Base-by-base conservation (phyloP, 208 protist species). In the Crithidia expoeki region DNA sequence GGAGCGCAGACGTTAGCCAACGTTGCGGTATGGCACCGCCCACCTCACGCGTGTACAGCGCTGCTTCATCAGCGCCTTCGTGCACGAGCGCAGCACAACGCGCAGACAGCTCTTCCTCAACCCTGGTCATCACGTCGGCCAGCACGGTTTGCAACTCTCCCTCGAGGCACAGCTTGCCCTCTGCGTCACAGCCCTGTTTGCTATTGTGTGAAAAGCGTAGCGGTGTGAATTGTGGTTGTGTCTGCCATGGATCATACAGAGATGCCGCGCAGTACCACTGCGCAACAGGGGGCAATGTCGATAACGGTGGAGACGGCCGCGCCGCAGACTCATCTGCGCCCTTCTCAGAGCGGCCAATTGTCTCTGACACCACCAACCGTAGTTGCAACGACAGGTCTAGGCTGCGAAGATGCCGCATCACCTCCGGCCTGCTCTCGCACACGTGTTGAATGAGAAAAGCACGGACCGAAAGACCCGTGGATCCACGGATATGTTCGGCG, bases 301-400 rank as follows among this genome's bases (percentile, higher is more conserved):
- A 36, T 33, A 16, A 56, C 51, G 28, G 7, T 7, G 51, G 51
- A 16, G 2, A 6, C 17, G 21, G 7, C 2, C 7, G 3, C 30
- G 7, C 12, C 30, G 2, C 19, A 28, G 2, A 32, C 6, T 4
- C 16, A 32, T 23, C n/a, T 1, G 27, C 1, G 21, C n/a, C 6
- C 16, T 4, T 17, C 12, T 30, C 34, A 32, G 34, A 47, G 5
- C 42, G 25, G 50, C 3, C 11, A 23, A 9, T 28, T 23, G n/a
- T 28, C 4, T 65, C 68, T 21, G n/a, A 17, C 32, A 47, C 28
- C 21, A 63, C 40, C 16, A 76, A 40, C 6, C 51, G 55, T 28
- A 77, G 56, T 12, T 68, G 72, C 34, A 77, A 42, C 0, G 64
- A 36, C 21, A 77, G 61, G 34, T 77, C 72, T 11, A 72, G 44